These are phyloP conservation scores for Fusarium newnesense DNA, from an alignment of 2,329 filamentous ascomycete species.

Conservation along the genomic window DNA sequence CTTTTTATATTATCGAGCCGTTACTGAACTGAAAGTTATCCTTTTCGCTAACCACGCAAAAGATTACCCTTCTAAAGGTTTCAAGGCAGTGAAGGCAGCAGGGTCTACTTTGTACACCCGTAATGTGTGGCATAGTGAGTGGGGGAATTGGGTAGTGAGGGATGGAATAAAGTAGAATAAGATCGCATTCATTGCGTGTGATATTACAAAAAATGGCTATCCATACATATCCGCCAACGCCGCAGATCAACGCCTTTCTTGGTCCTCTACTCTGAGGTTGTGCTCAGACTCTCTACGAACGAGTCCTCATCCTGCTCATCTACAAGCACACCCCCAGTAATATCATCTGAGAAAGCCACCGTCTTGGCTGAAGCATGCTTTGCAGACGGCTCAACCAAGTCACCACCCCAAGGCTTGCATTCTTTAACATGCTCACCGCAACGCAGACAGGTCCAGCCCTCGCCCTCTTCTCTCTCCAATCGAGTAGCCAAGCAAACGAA, in stretches of 20 bases:
- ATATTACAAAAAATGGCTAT: constrained; percentile 28
- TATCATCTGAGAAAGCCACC: constrained; percentile 71
- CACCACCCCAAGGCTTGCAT: constrained; percentile 91
- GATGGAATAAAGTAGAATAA: not conserved
- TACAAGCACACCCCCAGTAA: constrained; percentile 49
- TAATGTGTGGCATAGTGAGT: not conserved
- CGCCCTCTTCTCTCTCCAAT: constrained; percentile 91
- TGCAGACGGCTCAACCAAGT: constrained; percentile 74
- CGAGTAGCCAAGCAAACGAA: constrained; percentile 94
- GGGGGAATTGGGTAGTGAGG: not conserved
- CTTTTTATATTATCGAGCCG: not conserved
- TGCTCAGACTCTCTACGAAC: constrained; percentile 40
- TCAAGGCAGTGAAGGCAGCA: not conserved
- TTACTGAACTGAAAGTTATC: not conserved
- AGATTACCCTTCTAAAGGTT: not conserved
- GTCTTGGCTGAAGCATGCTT: constrained; percentile 61
- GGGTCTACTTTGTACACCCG: not conserved
- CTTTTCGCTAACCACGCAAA: not conserved
- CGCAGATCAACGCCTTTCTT: not conserved
- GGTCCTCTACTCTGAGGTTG: constrained; percentile 26
- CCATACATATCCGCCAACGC: not conserved
- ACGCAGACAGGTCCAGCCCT: constrained; percentile 90
- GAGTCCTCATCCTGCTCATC: constrained; percentile 43
- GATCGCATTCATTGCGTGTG: not conserved
- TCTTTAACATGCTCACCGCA: constrained; percentile 86